These are phyloP conservation scores for Leccinum sublutescens DNA, from an alignment of 768 basidiomycete species.

Conservation along the genomic window DNA sequence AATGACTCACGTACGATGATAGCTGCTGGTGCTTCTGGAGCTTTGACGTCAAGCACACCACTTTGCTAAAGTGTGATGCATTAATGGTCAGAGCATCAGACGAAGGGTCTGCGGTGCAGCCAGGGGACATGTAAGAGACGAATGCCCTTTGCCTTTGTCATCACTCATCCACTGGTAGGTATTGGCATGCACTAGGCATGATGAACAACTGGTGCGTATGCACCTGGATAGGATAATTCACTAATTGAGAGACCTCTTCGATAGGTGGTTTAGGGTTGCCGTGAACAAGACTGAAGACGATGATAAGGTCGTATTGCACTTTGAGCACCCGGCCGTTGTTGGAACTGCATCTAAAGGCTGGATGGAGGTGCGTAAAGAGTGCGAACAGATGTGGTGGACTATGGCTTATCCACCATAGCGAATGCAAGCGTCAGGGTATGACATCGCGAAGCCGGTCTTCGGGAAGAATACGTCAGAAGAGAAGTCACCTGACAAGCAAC, in stretches of 20 bases:
- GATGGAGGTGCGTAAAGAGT: slow-evolving; percentile 46
- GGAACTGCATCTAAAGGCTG: slow-evolving; percentile 51
- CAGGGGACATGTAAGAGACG: slow-evolving; percentile 45
- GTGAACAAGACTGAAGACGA: slow-evolving; percentile 37
- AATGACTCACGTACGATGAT: neutral
- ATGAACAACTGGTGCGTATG: slow-evolving; percentile 47
- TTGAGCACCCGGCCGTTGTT: slow-evolving; percentile 60
- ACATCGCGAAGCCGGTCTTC: slow-evolving; percentile 45
- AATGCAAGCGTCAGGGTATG: slow-evolving; percentile 43
- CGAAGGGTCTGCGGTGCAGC: slow-evolving; percentile 49
- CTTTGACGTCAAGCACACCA: slow-evolving; percentile 35
- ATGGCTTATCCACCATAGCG: slow-evolving; percentile 28
- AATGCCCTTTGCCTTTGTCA: neutral
- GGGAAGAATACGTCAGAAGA: slow-evolving; percentile 3
- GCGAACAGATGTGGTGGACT: neutral
- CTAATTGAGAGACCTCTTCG: neutral
- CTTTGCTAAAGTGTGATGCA: slow-evolving; percentile 35
- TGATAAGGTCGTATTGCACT: slow-evolving; percentile 33
- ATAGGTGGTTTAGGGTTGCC: slow-evolving; percentile 57
- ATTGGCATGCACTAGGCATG: slow-evolving; percentile 59
- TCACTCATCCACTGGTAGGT: slow-evolving; percentile 20
- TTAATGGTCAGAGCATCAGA: slow-evolving; percentile 56
- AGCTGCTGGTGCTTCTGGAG: slow-evolving; percentile 64
- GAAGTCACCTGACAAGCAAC: neutral
- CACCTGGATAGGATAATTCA: neutral